Evolutionary conservation across 768 basidiomycete species (phyloP), one percentile per base, ranked within the genome.

Genomic region (Daedaleopsis nitida): DNA sequence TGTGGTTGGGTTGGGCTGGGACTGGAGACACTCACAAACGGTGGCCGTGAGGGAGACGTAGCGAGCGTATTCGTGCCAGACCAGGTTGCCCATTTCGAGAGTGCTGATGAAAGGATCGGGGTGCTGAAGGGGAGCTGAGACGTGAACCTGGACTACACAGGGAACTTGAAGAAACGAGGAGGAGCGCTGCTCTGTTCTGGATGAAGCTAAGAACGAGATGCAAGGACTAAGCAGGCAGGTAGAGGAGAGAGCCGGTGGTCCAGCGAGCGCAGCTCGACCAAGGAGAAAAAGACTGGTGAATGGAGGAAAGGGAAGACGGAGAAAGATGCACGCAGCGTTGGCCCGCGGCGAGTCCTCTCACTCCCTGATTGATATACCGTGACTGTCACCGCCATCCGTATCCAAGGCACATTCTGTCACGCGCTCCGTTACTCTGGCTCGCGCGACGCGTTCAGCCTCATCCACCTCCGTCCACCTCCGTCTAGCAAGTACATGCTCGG

Each of bases 11-110:
- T 43, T 47, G 50, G 61, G 37, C 23, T 23, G 32, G 11, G 42
- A 51, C 14, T 17, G 42, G 34, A 37, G 35, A 24, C 35, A 87
- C 91, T 80, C 69, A 92, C 92, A 93, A 62, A 85, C 73, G 65
- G 83, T 86, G 47, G 90, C 86, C 7, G 87, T 80, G 66, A 92
- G 80, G 43, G 89, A 76, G 66, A 91, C 79, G 56, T 81, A 79
- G 64, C 89, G 89, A 66, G 85, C 78, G 72, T 90, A 86, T 66
- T 91, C 84, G 74, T 91, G 86, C 91, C 91, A 92, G 67, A 93
- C 75, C 65, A 94, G 81, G 52, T 85, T 86, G 64, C 91, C 92
- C 92, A 94, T 94, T 52, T 38, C 45, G 21, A 38, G 39, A 39
- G 57, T 35, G 53, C 43, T n/a, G 50, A 19, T 51, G 21, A 10